These are phyloP conservation scores for Neopestalotiopsis sp. DNA, from an alignment of 2,329 filamentous ascomycete genomes.

Conservation along the genomic window DNA sequence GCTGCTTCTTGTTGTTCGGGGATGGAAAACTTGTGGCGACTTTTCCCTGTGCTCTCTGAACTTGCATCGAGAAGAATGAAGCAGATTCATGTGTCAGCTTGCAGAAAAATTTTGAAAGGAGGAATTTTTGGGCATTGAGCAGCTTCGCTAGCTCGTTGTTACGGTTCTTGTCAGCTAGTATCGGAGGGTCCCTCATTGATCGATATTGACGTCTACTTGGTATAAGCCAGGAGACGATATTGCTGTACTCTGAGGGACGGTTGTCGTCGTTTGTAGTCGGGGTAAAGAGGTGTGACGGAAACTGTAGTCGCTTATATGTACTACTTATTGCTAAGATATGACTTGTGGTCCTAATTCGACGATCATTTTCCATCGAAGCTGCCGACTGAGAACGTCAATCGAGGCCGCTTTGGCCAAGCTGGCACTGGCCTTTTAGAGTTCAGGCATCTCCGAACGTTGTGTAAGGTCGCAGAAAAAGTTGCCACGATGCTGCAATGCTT, in stretches of 20 bases:
- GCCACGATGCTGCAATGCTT: no score
- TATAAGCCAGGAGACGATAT: slow-evolving; percentile 28
- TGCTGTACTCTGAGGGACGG: background rate
- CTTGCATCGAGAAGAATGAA: background rate
- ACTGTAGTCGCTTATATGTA: slow-evolving; percentile 23
- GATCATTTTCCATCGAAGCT: no score
- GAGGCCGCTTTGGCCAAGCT: no score
- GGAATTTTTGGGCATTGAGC: background rate
- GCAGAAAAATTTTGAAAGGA: background rate
- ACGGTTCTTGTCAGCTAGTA: background rate
- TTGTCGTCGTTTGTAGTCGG: slow-evolving; percentile 28
- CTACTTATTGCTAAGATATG: background rate
- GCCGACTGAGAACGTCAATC: no score
- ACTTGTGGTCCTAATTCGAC: background rate
- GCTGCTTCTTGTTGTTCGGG: background rate
- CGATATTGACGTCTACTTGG: slow-evolving; percentile 33
- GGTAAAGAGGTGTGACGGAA: slow-evolving; percentile 24
- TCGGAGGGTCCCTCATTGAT: background rate
- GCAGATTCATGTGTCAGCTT: background rate
- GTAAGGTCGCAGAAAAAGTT: no score
- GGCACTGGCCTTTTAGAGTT: no score
- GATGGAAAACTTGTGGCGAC: background rate
- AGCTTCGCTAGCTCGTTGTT: slow-evolving; percentile 22
- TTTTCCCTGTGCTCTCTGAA: background rate
- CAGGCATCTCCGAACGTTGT: no score